Evolutionary conservation across 176 grass and related monocot genomes (phyloP), one percentile per base, ranked within the genome.

Genomic region (Elymus sibiricus): DNA sequence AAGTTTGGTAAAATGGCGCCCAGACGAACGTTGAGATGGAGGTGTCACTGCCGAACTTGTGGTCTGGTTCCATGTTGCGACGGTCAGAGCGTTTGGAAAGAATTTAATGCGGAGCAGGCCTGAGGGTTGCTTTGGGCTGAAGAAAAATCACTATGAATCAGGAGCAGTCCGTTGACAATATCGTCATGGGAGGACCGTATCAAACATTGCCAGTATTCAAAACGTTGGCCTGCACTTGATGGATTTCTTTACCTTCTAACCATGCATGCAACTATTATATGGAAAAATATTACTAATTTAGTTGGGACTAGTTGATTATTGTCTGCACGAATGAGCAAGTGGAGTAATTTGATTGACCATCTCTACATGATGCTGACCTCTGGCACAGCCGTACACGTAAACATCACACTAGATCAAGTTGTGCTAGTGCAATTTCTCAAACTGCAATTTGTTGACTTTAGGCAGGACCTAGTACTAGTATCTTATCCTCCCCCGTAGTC

Each of bases 321-420:
- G 53, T 56, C 5, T 55, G 51, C 51, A 16, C 19, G 2, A 8
- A 8, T 56, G 1, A 56, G 53, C 53, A 58, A 58, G 53, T 58
- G 19, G 53, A 8, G 53, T 9, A 9, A 58, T 58, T 58, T 58
- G 53, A 58, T 58, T 3, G 53, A 22, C 53, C 7, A 7, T 58
- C 53, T 22, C 53, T 58, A 22, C 53, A 29, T 55, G 44, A 76
- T 55, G 40, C 47, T 46, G 32, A 80, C 61, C 43, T 24, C 19
- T 46, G 56, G 22, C 61, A 60, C 70, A 81, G 4, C 21, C 65
- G 56, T 83, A 28, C 79, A 90, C 61, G 89, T 74, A 73, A 90
- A 47, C 64, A 86, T 86, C 88, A 19, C 19, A 4, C 11, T 2
- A 29, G 34, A 11, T 69, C 28, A 29, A 44, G 24, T 74, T 32